These are phyloP conservation scores for Primulina huaijiensis DNA, from an alignment of 257 asterid genomes.

Conservation along the genomic window DNA sequence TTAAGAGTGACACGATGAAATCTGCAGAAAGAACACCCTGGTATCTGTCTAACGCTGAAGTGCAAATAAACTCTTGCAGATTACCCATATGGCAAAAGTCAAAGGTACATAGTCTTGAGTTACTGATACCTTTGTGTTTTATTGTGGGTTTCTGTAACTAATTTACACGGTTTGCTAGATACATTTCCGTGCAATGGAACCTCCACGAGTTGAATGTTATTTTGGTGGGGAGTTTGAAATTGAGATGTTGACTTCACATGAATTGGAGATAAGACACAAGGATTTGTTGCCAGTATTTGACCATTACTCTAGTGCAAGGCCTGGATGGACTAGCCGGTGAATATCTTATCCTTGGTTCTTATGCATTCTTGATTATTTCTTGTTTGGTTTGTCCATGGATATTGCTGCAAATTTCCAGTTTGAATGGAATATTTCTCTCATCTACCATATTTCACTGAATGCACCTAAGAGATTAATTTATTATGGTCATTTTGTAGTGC, in stretches of 20 bases:
- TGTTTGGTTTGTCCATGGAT: slow-evolving; percentile 5
- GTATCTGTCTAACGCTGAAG: slow-evolving; percentile 70
- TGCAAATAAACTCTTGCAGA: slow-evolving; percentile 53
- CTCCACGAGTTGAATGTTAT: slow-evolving; percentile 36
- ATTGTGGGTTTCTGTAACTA: slow-evolving; percentile 21
- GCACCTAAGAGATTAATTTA: slow-evolving; percentile 4
- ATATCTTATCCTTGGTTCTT: slow-evolving; percentile 15
- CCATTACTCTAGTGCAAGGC: slow-evolving; percentile 46
- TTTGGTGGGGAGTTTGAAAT: slow-evolving; percentile 55
- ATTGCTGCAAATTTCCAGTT: slow-evolving; percentile 1
- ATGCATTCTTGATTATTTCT: slow-evolving; percentile 17
- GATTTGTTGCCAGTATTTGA: slow-evolving; percentile 55
- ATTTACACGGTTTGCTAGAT: slow-evolving; percentile 37
- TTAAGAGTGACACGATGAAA: slow-evolving; percentile 32
- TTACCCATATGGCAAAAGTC: slow-evolving; percentile 64
- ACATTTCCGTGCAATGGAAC: slow-evolving; percentile 48
- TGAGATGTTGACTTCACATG: slow-evolving; percentile 51
- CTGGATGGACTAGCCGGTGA: slow-evolving; percentile 47
- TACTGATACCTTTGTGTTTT: slow-evolving; percentile 9
- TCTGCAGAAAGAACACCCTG: slow-evolving; percentile 44
- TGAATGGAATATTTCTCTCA: background rate
- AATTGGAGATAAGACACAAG: slow-evolving; percentile 54
- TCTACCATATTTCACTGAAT: background rate
- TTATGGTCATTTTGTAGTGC: slow-evolving; percentile 7
- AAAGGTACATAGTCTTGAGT: slow-evolving; percentile 33